Evolutionary conservation across 2,329 filamentous ascomycete species (phyloP).

Genomic region (Penicillium frequentans): DNA sequence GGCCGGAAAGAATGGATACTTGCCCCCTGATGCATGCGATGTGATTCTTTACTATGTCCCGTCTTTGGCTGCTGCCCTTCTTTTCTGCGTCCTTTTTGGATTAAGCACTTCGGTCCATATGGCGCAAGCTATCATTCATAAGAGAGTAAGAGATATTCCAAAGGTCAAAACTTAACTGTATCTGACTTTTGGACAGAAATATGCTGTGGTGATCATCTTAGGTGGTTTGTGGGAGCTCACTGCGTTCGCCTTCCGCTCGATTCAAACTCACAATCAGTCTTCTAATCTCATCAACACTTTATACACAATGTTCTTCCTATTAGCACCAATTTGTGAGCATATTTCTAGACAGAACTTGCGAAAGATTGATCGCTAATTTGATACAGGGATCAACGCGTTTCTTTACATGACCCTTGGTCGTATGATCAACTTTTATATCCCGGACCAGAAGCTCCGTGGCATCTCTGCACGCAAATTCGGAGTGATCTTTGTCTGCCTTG

Average conservation of each 20-base stretch:
- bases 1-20: conserved; percentile 39
- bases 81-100: conserved; percentile 35
- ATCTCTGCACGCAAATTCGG: conserved; percentile 41
- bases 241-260: conserved; percentile 41
- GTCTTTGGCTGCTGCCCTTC: conserved; percentile 30
- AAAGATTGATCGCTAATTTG: neutral
- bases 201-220: conserved; percentile 48
- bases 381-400: conserved; percentile 47
- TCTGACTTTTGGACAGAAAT: conserved; percentile 26
- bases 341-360: neutral
- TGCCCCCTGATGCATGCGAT: conserved; percentile 38
- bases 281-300: conserved; percentile 28
- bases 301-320: conserved; percentile 46
- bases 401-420: conserved; percentile 45
- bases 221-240: conserved; percentile 41
- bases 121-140: conserved; percentile 32
- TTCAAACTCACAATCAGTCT: conserved; percentile 44
- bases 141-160: conserved; percentile 22
- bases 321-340: conserved; percentile 39
- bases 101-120: conserved; percentile 31
- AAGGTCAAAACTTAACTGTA: too few relatives aligned
- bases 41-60: conserved; percentile 33
- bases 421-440: conserved; percentile 41
- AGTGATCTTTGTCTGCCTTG: conserved; percentile 46
- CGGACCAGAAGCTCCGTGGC: conserved; percentile 31